Evolutionary conservation across 2,329 filamentous ascomycete species (phyloP), one percentile per base, ranked within the genome.

Genomic region (Dendryphion nanum): DNA sequence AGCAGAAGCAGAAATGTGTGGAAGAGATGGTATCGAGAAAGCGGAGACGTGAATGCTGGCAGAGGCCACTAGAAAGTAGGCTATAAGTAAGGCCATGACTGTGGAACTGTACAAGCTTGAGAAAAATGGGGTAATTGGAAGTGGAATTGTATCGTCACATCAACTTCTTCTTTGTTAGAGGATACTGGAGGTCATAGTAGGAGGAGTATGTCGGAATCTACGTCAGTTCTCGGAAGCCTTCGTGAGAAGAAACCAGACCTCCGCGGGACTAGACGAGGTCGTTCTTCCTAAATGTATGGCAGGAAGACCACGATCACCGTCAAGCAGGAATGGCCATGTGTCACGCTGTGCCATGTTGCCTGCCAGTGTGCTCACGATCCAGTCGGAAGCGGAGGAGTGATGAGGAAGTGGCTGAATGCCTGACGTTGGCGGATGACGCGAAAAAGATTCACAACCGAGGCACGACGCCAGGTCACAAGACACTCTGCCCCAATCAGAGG

Each of bases 1-100:
- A 15, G 51, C 41, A 38, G 56, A 61, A 16, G 30, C 10, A n/a
- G 23, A 26, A 8, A 26, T 26, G 23, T 8, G 34, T 14, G 50
- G 40, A 18, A 55, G 30, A 13, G 45, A 45, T 10, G 61, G 60
- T 44, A 64, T 61, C 10, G 55, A 56, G 32, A 62, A 46, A 17
- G 63, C 59, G 35, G 48, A 49, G 20, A 50, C 41, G 31, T 53
- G 48, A 19, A 51, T 37, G 7, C 42, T 39, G 19, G 47, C 23
- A 20, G 48, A 51, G 16, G 51, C 49, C n/a, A 55, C 26, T 15
- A 51, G 16, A 15, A 50, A 18, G 44, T 42, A 31, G 20, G 37
- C 34, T 21, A 42, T n/a, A 13, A 45, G 36, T 30, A 40, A 16
- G 20, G 36, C 16, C 42, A 42, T n/a, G n/a, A n/a, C n/a, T n/a